Evolutionary conservation across 2,329 filamentous ascomycete genomes (phyloP), one percentile per base, ranked within the genome.

Genomic region (Colletotrichum sp.): DNA sequence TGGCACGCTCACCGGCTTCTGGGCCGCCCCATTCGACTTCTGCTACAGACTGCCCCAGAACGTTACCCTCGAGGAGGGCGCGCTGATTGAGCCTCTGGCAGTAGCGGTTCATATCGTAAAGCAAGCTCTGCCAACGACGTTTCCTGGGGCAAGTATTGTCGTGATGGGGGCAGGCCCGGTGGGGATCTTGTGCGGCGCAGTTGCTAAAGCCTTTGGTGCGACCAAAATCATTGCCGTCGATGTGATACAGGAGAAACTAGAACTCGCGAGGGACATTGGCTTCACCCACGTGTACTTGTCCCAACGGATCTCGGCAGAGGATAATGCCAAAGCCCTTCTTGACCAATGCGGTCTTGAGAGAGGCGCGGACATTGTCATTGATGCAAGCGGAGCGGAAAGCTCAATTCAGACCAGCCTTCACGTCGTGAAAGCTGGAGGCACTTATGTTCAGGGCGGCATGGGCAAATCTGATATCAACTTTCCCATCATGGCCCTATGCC

Each of bases 151-250:
- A 81, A 92, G 90, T 7, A 94, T 96, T 16, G 93, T 97, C 5
- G 92, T 98, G 24, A 96, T 97, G 87, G 95, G 95, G 63, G 95
- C 95, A 6, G 96, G 95, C 0, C 95, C 95, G 4, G 95, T 98
- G 3, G 96, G 96, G 4, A 88, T 98, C 55, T 89, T 98, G 55
- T 98, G 95, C 86, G 94, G 94, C 55, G 95, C 95, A 6, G 96
- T 98, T 3, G 95, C 96, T 8, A 92, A 90, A 78, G 93, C 95
- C 0, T 97, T 94, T 80, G 96, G 96, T n/a, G 96, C 96, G 1
- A 90, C 89, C 73, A 96, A 93, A 83, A 90, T 98, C 13, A 92
- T 98, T 18, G 91, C 91, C 7, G 95, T 98, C 61, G 96, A 98
- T 86, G 96, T 98, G 80, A 92, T 97, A 77, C 90, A 93, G 80